Evolutionary conservation across 116 monocot species (phyloP), one percentile per base, ranked within the genome.

Genomic region (Posidonia oceanica): DNA sequence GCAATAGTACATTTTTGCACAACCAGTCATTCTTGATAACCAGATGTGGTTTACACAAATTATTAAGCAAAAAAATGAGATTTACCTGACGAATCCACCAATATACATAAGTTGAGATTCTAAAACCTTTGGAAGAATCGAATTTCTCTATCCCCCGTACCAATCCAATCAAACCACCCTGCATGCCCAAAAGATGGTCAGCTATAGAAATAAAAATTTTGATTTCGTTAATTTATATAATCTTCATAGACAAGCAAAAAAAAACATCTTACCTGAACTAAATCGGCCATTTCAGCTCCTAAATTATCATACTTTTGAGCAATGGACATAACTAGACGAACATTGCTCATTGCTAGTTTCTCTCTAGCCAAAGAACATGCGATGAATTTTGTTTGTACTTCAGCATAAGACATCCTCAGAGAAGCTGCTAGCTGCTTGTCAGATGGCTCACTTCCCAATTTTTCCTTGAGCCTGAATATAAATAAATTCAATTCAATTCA

Each of bases 11-110:
- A 29, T 29, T 29, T 29, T 29, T 29, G 29, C 29, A 29, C 29
- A 29, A 29, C 29, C 48, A 48, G 7, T 48, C 48, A 48, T 48
- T 48, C 48, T 48, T 48, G 3, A 48, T 48, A 48, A 48, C 12
- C 6, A 48, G 39, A 42, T 37, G 44, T 5, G 42, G 14, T 73
- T 37, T 12, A 72, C 6, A 41, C 16, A 64, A 64, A 48, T 48
- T 18, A 59, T 59, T 18, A 23, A 59, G 6, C 29, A 29, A 29
- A 59, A 6, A 59, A 59, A 10, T 10, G 48, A 48, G 48, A 38
- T 16, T 68, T 55, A 98, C 98, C 93, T 98, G 98, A 3, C 98
- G 89, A 52, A 98, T 98, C 98, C 98, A 98, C 93, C 93, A 98
- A 69, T 98, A 98, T 3, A 98, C 98, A 78, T 98, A 98, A 58